Percentiles rank a stretch among this genome's conserved stretches.
Conservation (phyloP, 129 eudicot species). For the Arctium minus region DNA sequence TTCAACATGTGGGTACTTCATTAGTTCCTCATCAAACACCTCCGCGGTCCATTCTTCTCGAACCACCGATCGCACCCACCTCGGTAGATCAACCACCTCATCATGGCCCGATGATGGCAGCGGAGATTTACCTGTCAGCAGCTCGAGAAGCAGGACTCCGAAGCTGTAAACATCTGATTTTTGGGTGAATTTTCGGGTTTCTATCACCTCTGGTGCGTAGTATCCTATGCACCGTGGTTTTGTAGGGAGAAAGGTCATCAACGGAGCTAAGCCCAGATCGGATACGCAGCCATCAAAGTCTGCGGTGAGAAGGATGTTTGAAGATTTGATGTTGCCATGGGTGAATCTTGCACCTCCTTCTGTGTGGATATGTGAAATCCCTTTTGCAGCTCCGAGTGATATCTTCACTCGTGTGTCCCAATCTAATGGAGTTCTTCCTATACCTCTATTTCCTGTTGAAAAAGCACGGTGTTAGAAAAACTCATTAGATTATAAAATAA, state of each 20-base stretch:
- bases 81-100: constrained; percentile 71
- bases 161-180: constrained; percentile 93
- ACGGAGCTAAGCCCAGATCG: constrained; percentile 67
- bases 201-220: constrained; percentile 79
- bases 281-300: constrained; percentile 59
- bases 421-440: constrained; percentile 63
- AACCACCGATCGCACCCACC: constrained; percentile 94
- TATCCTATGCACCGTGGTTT: constrained; percentile 61
- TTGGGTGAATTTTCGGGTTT: constrained; percentile 59
- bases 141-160: constrained; percentile 79
- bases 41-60: constrained; percentile 98
- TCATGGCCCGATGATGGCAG: constrained; percentile 46
- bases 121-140: constrained; percentile 81
- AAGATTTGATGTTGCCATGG: constrained; percentile 92
- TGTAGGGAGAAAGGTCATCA: constrained; percentile 38
- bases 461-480: background rate
- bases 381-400: constrained; percentile 73
- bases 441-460: constrained; percentile 55
- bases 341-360: constrained; percentile 56
- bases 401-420: constrained; percentile 80
- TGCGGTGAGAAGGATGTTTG: constrained; percentile 64
- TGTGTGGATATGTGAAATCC: constrained; percentile 67
- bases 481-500: background rate
- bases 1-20: constrained; percentile 60
- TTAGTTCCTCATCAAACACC: constrained; percentile 78